A percentile compares a stretch with the other conserved stretches of the same genome.
These are phyloP conservation scores for Jamesozyma gamospora DNA, from an alignment of 805 yeast species.

Conservation along the genomic window DNA sequence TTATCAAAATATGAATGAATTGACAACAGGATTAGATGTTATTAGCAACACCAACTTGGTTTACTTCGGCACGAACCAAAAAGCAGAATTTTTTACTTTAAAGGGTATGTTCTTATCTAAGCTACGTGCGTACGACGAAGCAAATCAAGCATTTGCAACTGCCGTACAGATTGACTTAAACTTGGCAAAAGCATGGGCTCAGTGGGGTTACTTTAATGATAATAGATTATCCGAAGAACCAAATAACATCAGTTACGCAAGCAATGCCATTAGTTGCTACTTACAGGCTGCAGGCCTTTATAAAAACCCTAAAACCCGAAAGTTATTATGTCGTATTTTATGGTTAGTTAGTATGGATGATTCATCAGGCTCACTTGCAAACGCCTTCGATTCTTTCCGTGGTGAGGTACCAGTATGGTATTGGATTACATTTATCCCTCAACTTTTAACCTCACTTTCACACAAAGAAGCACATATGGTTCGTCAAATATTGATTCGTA, in stretches of 20 bases:
- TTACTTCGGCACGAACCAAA: slow-evolving; percentile 93
- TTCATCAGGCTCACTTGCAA: slow-evolving; percentile 63
- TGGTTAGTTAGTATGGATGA: slow-evolving; percentile 94
- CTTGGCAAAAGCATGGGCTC: slow-evolving; percentile 98
- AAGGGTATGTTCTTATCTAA: slow-evolving; percentile 97
- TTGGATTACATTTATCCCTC: slow-evolving; percentile 97
- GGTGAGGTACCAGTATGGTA: slow-evolving; percentile 99
- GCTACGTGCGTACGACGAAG: slow-evolving; percentile 82
- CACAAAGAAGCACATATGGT: slow-evolving; percentile 87
- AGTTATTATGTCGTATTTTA: slow-evolving; percentile 74
- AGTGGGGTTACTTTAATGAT: slow-evolving; percentile 97
- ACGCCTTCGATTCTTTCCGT: slow-evolving; percentile 82
- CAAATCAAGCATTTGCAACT: slow-evolving; percentile 95
- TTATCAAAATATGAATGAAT: slow-evolving; percentile 80
- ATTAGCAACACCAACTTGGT: slow-evolving; percentile 93
- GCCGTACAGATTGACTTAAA: slow-evolving; percentile 94
- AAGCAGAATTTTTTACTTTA: slow-evolving; percentile 93
- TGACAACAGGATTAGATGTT: slow-evolving; percentile 92
- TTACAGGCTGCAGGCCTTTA: slow-evolving; percentile 95
- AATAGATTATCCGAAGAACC: slow-evolving; percentile 77
- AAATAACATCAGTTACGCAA: slow-evolving; percentile 70
- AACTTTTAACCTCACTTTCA: slow-evolving; percentile 76
- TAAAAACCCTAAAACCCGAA: slow-evolving; percentile 84
- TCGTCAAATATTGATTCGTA: slow-evolving; percentile 75
- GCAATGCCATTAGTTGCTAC: slow-evolving; percentile 91